These are phyloP conservation scores for Phytopythium sindhum DNA, from an alignment of 352 stramenopile genomes.

Conservation along the genomic window DNA sequence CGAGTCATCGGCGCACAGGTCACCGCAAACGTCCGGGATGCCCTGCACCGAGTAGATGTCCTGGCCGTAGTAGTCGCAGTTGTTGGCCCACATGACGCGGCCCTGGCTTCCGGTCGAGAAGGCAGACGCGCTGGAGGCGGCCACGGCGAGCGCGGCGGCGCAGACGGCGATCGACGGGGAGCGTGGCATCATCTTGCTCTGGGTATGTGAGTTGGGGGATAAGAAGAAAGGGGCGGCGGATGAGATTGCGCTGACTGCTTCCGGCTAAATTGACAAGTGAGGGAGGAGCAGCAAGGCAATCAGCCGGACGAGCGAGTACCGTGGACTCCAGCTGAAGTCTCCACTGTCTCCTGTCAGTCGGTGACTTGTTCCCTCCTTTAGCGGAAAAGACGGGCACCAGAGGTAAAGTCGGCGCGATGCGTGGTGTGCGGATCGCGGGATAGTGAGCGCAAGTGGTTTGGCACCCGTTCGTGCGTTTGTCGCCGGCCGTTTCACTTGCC, in stretches of 20 bases:
- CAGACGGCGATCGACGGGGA: not conserved
- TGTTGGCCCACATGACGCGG: constrained; percentile 21
- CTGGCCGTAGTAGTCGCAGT: constrained; percentile 21
- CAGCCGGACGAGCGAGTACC: not conserved
- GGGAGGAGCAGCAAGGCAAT: constrained; percentile 2
- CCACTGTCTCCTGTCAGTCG: too few relatives aligned
- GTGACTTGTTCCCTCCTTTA: not conserved
- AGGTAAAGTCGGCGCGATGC: constrained; percentile 2
- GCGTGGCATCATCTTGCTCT: not conserved
- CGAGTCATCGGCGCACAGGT: constrained; percentile 18
- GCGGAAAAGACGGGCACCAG: constrained; percentile 1
- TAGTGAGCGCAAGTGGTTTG: not conserved
- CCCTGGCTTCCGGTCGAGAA: constrained; percentile 19
- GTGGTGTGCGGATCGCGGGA: not conserved
- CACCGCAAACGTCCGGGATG: constrained; percentile 22
- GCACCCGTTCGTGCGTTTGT: not conserved
- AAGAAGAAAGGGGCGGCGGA: not conserved
- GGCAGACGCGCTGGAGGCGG: constrained; percentile 5
- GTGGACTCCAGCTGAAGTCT: too few relatives aligned
- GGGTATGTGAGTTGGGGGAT: not conserved
- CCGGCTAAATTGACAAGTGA: constrained; percentile 9
- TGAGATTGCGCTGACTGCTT: not conserved
- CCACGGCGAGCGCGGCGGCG: constrained; percentile 8
- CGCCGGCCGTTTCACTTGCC: not conserved
- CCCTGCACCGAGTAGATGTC: constrained; percentile 13